Conservation (phyloP, 805 yeast genomes). For the Cyberlindnera misumaiensis region DNA sequence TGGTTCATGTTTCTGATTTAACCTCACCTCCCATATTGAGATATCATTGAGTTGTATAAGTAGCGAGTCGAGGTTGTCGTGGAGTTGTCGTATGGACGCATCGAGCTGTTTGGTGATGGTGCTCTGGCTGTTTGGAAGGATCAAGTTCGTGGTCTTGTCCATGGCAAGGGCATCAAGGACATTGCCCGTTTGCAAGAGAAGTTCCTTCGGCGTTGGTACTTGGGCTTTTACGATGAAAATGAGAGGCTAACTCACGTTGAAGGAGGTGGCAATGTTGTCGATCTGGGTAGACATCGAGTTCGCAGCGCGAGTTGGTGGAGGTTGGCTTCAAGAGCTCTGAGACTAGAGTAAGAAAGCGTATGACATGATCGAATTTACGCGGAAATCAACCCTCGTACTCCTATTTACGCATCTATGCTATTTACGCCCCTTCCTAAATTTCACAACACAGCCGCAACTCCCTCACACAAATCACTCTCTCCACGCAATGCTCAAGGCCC, state of each 20-base stretch:
- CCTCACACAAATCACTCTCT: neutral
- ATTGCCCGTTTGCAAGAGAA: conserved; percentile 18
- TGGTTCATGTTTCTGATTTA: conserved; percentile 10
- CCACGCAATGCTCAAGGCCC: conserved; percentile 17
- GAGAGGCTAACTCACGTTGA: conserved; percentile 1
- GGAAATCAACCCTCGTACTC: too few species aligned
- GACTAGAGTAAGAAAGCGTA: too few species aligned
- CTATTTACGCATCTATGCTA: neutral
- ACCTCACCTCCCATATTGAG: conserved; percentile 12
- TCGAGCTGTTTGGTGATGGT: conserved; percentile 6
- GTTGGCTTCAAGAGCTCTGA: too few species aligned
- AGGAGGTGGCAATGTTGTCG: conserved; percentile 1
- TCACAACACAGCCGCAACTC: neutral
- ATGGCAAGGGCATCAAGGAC: conserved; percentile 17
- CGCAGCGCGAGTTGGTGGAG: neutral
- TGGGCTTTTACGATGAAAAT: too few species aligned
- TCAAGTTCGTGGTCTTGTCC: conserved; percentile 18
- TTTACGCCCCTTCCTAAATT: neutral
- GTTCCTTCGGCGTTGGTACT: conserved; percentile 21
- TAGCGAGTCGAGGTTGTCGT: conserved; percentile 16
- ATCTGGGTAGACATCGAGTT: neutral
- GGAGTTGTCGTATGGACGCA: conserved; percentile 14
- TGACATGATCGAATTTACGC: too few species aligned
- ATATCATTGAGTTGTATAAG: conserved; percentile 21
- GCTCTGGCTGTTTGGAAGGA: conserved; percentile 17